These are phyloP conservation scores for Pulveroboletus sp. DNA, from an alignment of 768 basidiomycete species.

Conservation along the genomic window DNA sequence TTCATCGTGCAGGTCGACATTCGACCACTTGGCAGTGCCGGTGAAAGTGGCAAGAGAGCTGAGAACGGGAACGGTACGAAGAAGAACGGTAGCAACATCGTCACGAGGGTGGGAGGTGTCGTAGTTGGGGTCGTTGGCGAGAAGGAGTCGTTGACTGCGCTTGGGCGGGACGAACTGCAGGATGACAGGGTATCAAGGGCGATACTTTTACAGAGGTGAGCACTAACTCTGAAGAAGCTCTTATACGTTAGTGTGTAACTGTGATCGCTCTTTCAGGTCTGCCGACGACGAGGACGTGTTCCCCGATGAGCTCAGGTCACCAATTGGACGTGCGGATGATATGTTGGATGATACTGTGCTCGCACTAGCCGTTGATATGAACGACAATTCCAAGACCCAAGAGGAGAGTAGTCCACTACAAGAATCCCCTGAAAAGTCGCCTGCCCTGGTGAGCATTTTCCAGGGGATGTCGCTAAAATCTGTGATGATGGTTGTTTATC, in stretches of 20 bases:
- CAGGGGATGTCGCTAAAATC: background rate
- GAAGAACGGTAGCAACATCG: conserved; percentile 9
- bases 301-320: conserved; percentile 54
- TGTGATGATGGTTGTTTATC: too few species aligned
- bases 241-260: conserved; percentile 1
- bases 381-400: conserved; percentile 10
- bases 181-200: conserved; percentile 65
- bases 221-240: background rate
- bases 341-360: conserved; percentile 43
- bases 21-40: conserved; percentile 40
- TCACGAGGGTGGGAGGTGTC: conserved; percentile 35
- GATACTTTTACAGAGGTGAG: conserved; percentile 63
- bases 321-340: conserved; percentile 57
- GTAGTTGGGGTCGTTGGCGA: conserved; percentile 52
- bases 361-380: conserved; percentile 7
- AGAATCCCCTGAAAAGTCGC: conserved; percentile 18
- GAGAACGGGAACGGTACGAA: conserved; percentile 3
- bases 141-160: conserved; percentile 67
- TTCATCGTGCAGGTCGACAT: conserved; percentile 56
- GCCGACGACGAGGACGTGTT: conserved; percentile 53
- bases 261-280: conserved; percentile 34
- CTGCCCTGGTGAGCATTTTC: conserved; percentile 18
- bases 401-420: conserved; percentile 18
- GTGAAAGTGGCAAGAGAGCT: conserved; percentile 1
- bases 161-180: conserved; percentile 73